Percentiles rank a stretch among this genome's conserved stretches.
Evolutionary conservation across 2,329 filamentous ascomycete genomes (phyloP).

Genomic region (Neobulgaria alba): DNA sequence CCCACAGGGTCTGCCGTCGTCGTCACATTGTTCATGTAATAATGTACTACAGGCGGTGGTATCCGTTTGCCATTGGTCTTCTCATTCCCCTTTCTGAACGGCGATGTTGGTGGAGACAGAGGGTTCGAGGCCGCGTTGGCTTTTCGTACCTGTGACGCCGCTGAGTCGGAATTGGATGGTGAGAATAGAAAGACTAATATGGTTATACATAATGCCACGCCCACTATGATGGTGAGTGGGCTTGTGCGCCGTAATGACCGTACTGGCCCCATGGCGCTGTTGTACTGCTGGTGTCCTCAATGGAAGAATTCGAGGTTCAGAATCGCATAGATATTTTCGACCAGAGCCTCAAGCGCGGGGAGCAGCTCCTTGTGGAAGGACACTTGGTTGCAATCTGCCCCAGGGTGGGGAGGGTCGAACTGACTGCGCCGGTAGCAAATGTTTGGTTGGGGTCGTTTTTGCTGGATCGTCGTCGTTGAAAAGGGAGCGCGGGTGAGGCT

Average conservation of each 20-base stretch:
- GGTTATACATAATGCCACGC: conserved; percentile 62
- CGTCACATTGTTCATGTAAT: conserved; percentile 92
- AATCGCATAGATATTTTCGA: conserved; percentile 19
- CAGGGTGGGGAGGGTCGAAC: too few relatives aligned
- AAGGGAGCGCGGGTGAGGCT: conserved; percentile 2
- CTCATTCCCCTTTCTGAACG: conserved; percentile 58
- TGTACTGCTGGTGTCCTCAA: conserved; percentile 24
- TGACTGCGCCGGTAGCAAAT: too few relatives aligned
- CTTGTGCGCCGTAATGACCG: conserved; percentile 72
- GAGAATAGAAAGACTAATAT: conserved; percentile 56
- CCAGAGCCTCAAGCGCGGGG: neutral
- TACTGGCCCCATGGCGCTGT: conserved; percentile 45
- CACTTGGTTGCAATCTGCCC: neutral
- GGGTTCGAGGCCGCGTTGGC: conserved; percentile 56
- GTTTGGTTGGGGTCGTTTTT: too few relatives aligned
- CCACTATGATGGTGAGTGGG: conserved; percentile 66
- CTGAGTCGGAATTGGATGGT: conserved; percentile 39
- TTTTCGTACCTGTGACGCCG: conserved; percentile 40
- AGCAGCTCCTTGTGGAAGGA: neutral
- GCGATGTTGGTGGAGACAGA: conserved; percentile 65
- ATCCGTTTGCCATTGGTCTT: conserved; percentile 44
- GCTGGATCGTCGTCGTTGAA: conserved; percentile 5
- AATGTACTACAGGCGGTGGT: conserved; percentile 82
- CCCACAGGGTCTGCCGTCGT: conserved; percentile 65
- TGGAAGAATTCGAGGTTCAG: conserved; percentile 11